Conservation (phyloP, 192 early-diverging fungal genomes). For the Rhizoclosmatium globosum region DNA sequence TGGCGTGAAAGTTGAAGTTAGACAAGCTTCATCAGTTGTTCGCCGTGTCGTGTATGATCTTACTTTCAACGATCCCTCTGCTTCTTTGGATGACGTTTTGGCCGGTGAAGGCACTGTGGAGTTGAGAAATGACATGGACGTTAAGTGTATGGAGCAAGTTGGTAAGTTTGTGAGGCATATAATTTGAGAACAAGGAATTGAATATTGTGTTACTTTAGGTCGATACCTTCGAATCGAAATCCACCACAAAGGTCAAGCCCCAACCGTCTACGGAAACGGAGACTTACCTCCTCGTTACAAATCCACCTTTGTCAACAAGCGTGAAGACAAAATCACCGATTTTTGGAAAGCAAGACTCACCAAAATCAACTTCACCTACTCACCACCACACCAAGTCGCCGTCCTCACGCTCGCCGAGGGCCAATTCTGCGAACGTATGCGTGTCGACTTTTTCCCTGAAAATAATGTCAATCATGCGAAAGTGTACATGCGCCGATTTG, state of each 20-base stretch:
- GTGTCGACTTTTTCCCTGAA: conserved; percentile 40
- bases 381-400: conserved; percentile 39
- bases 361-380: conserved; percentile 31
- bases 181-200: neutral
- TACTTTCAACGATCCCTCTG: conserved; percentile 37
- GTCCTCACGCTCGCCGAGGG: conserved; percentile 22
- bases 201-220: conserved; percentile 6
- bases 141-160: conserved; percentile 38
- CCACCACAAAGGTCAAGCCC: conserved; percentile 19
- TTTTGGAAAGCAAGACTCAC: conserved; percentile 24
- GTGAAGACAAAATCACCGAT: conserved; percentile 39
- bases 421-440: conserved; percentile 24
- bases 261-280: conserved; percentile 30
- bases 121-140: conserved; percentile 53
- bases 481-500: conserved; percentile 27
- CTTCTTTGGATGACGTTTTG: conserved; percentile 52
- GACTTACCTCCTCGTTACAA: conserved; percentile 45
- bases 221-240: conserved; percentile 23
- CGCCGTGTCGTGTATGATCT: conserved; percentile 40
- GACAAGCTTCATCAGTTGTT: conserved; percentile 1
- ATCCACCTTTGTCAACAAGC: conserved; percentile 34
- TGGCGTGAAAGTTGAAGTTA: conserved; percentile 35
- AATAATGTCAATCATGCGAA: conserved; percentile 33
- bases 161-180: conserved; percentile 23
- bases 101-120: conserved; percentile 48